Percentiles rank a stretch among this genome's conserved stretches.
phyloP scores from a whole-genome alignment of 768 basidiomycete species.

The Tricholoma matsutake region DNA sequence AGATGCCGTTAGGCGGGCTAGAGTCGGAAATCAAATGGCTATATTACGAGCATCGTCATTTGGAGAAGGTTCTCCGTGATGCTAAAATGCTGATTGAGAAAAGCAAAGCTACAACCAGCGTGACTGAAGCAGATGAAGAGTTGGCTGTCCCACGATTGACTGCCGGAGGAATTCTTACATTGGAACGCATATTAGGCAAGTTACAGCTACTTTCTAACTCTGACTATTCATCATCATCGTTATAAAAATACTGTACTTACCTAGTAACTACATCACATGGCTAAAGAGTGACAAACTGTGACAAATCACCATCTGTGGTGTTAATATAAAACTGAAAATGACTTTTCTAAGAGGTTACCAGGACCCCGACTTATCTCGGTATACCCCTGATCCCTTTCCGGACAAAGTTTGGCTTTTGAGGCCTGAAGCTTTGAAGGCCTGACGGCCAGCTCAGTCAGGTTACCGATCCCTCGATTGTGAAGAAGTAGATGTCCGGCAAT shows the following conservation, averaged over 20 bases:
- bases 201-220: constrained; percentile 45
- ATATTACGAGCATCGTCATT: constrained; percentile 61
- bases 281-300: no score
- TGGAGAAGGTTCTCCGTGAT: constrained; percentile 66
- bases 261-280: no score
- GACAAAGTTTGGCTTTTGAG: no score
- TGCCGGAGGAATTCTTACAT: constrained; percentile 72
- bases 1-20: constrained; percentile 69
- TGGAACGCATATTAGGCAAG: constrained; percentile 72
- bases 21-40: constrained; percentile 71
- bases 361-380: no score
- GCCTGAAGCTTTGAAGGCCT: no score
- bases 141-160: constrained; percentile 73
- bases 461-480: no score
- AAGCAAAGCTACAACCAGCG: constrained; percentile 43
- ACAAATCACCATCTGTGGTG: no score
- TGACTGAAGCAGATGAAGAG: constrained; percentile 32
- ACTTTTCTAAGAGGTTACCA: no score
- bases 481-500: no score
- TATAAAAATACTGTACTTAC: background rate
- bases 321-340: no score
- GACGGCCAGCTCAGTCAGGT: no score
- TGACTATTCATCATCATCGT: background rate
- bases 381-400: no score
- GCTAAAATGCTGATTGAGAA: constrained; percentile 64